Conservation (phyloP, 78 protist species). For the Protostelium mycophagum region DNA sequence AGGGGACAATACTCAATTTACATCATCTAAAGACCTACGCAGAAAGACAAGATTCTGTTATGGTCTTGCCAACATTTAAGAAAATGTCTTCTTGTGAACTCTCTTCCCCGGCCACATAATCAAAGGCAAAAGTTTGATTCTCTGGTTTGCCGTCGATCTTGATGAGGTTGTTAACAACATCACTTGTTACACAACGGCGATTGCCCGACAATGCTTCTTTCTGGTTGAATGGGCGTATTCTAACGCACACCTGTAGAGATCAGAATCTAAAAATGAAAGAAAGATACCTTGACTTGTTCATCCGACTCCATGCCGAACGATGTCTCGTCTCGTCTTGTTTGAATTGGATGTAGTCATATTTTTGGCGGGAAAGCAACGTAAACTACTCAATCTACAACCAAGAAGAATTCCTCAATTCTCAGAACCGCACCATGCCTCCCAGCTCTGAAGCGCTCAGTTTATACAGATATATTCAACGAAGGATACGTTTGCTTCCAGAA, state of each 20-base stretch:
- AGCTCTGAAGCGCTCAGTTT: too few relatives aligned
- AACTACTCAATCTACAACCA: too few relatives aligned
- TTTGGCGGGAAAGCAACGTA: too few relatives aligned
- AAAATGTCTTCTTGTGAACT: neutral
- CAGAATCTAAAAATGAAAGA: too few relatives aligned
- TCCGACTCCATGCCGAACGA: too few relatives aligned
- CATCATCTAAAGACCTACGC: neutral
- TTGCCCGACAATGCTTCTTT: neutral
- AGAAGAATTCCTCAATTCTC: too few relatives aligned
- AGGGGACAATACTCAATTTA: neutral
- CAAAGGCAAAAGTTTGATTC: neutral
- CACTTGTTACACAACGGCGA: neutral
- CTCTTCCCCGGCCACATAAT: neutral
- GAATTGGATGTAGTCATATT: too few relatives aligned
- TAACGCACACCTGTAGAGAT: neutral
- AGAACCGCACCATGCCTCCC: too few relatives aligned
- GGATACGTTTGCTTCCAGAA: too few relatives aligned
- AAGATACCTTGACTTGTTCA: too few relatives aligned
- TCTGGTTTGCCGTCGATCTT: neutral
- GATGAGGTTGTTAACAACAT: neutral
- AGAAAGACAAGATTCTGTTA: neutral
- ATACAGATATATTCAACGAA: too few relatives aligned
- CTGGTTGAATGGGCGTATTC: neutral
- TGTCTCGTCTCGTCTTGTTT: too few relatives aligned
- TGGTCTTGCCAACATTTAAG: neutral